Conservation (phyloP, 495 filamentous ascomycete species). For the Beverwykella pulmonaria region DNA sequence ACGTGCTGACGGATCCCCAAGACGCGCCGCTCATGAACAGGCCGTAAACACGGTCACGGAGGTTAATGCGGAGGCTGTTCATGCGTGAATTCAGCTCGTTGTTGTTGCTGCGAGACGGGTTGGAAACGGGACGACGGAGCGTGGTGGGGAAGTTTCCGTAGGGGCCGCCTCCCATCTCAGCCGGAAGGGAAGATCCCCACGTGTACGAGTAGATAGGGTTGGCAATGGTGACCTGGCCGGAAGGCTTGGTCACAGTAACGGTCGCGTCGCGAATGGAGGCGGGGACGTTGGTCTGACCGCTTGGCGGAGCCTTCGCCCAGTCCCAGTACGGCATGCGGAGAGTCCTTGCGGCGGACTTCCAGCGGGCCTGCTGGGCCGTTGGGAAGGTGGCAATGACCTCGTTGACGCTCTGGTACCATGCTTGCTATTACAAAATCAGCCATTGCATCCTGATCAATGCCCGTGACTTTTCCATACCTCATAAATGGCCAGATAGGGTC, state of each 20-base stretch:
- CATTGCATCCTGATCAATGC: background rate
- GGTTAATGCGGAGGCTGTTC: conserved; percentile 16
- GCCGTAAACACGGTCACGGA: conserved; percentile 35
- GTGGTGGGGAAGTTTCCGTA: conserved; percentile 29
- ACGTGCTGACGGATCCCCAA: conserved; percentile 27
- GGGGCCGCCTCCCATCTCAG: conserved; percentile 30
- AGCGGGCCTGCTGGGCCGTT: conserved; percentile 21
- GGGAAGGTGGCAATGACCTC: conserved; percentile 59
- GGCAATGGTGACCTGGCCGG: conserved; percentile 26
- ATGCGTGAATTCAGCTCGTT: conserved; percentile 24
- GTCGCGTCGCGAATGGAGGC: conserved; percentile 27
- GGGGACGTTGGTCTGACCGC: conserved; percentile 27
- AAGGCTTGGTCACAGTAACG: conserved; percentile 33
- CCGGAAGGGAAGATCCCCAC: conserved; percentile 23
- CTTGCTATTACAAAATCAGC: conserved; percentile 52
- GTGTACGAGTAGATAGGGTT: conserved; percentile 38
- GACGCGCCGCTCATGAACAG: conserved; percentile 27
- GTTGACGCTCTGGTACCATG: conserved; percentile 54
- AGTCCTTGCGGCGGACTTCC: conserved; percentile 23
- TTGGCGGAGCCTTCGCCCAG: conserved; percentile 31
- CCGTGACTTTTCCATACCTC: conserved; percentile 53
- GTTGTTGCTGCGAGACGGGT: conserved; percentile 37
- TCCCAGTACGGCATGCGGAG: conserved; percentile 40
- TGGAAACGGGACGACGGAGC: conserved; percentile 31
- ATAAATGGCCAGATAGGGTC: conserved; percentile 67